Base-by-base conservation (phyloP, 805 yeast species). In the Candida morakotiae region DNA sequence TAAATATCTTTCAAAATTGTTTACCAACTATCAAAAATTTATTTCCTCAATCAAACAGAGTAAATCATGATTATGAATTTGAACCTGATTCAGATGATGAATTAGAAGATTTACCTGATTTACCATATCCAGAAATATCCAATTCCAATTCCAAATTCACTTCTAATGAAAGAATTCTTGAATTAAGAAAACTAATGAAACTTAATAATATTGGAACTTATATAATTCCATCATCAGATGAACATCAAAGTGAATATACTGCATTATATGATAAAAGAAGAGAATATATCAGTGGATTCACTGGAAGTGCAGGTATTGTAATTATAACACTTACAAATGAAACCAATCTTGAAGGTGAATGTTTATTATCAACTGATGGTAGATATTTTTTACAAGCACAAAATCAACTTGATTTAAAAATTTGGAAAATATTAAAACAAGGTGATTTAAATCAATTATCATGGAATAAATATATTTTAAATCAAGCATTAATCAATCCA, bases 261-360 rank as follows among this genome's bases (percentile, higher is more conserved):
- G 75, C 93, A 0, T 64, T 73, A 1, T 77, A 82, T 10, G 98
- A 91, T 57, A 86, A 83, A 55, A 76, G 96, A 48, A 71, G 97
- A 40, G 83, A 77, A 38, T 91, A 73, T 50, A 83, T 91, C 19
- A 75, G 89, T 5, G 97, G 88, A 0, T 91, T 91, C 62, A 83
- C 91, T 9, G 98, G 98, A 1, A 81, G 91, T 34, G 95, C 97
- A 2, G 98, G 98, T 17, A 67, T 87, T 16, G 97, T 96, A 1
- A 73, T 93, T n/a, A 72, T 91, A 14, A 81, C 95, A 21, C 51
- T 64, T 27, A 60, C 58, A 25, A 62, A 64, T 37, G 70, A 61
- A 35, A 71, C 65, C 1, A 49, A 51, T 2, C 67, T 75, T 16
- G 64, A 62, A 9, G 87, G 87, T 1, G 75, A 77, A 32, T 94